Base-by-base conservation (phyloP, 257 asterid species). In the Solanum habrochaites region DNA sequence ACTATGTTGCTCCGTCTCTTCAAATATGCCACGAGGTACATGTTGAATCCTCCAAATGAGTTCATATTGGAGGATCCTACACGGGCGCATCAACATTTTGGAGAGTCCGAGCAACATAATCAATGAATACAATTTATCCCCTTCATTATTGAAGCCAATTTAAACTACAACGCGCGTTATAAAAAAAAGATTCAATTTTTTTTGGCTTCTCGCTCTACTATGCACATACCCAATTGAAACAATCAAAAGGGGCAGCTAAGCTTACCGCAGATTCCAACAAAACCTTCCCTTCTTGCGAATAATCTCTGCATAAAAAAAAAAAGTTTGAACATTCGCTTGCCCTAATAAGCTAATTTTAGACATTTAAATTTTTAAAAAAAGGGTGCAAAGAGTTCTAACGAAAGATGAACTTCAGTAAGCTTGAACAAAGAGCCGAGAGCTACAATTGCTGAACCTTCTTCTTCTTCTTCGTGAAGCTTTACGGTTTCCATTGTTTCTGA, bases 381-480 rank as follows among this genome's bases (percentile, higher is more conserved):
- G 18, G 29, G 4, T 71, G 52, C 3, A 87, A 43, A 69, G 56
- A 40, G 45, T 73, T 29, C 91, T 87, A 15, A 97, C 98, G 95
- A 91, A 39, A 95, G 92, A 86, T 93, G 90, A 81, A 94, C 95
- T 91, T 94, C 93, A 4, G 98, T 93, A 88, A 95, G 93, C 70
- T 94, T 94, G 86, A 95, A 94, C 20, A 94, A 87, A 85, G 95
- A 86, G 25, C 96, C 98, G 18, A 97, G 98, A 89, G 93, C 94
- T 90, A 42, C 88, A 77, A 89, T 93, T 21, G 95, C 94, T 52
- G 93, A 90, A 64, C 89, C 90, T 85, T 89, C 92, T 70, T 69
- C 83, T 32, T 32, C 35, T 69, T 85, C 83, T 49, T 69, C 40
- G 32, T 47, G 16, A 80, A 29, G 20, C 32, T 82, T 62, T 23